Evolutionary conservation across 768 basidiomycete genomes (phyloP).

Genomic region (Lanmaoa pseudosensibilis): DNA sequence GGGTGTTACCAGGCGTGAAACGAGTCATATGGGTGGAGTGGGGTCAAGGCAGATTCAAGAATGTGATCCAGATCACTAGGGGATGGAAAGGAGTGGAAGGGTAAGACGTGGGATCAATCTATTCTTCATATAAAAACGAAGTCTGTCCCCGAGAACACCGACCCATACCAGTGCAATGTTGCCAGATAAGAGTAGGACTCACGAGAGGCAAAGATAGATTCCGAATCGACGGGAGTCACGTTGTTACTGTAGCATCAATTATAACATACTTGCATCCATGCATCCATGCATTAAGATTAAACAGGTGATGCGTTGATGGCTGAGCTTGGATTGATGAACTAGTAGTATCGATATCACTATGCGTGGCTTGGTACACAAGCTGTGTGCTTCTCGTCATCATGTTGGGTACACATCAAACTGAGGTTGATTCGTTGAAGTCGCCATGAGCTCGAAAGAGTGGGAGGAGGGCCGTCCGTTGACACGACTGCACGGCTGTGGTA

Average conservation of each 20-base stretch:
- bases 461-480: not conserved
- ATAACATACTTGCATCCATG: not conserved
- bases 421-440: not conserved
- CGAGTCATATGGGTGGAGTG: constrained; percentile 1
- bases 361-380: constrained; percentile 4
- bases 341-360: not conserved
- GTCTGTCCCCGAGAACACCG: not conserved
- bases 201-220: not conserved
- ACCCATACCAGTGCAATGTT: constrained; percentile 9
- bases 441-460: not conserved
- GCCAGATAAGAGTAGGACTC: not conserved
- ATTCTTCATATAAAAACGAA: constrained; percentile 9
- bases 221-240: not conserved
- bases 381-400: constrained; percentile 5
- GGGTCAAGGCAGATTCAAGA: not conserved
- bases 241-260: not conserved
- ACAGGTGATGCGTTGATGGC: constrained; percentile 3
- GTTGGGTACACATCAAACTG: not conserved
- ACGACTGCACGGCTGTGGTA: not conserved
- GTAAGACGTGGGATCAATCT: constrained; percentile 9
- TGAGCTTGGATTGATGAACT: not conserved
- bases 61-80: not conserved
- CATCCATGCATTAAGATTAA: not conserved
- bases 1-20: not conserved
- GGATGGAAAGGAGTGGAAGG: not conserved